These are phyloP conservation scores for Cylindrotheca fusiformis DNA, from an alignment of 108 stramenopile genomes.

Conservation along the genomic window DNA sequence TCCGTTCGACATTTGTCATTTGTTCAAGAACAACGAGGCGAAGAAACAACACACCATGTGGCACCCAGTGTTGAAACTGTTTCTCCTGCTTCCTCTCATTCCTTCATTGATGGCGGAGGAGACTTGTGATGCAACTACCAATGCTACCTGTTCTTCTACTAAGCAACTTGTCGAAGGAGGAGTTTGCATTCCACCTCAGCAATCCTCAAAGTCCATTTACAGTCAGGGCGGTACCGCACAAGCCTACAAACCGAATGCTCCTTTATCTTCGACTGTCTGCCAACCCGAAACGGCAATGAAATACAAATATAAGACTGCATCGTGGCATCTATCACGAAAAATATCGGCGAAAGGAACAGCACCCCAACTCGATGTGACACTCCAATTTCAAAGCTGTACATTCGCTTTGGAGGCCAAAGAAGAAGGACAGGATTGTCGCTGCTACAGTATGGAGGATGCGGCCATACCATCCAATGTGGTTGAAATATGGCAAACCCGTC, in stretches of 20 bases:
- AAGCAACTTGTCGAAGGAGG: no score
- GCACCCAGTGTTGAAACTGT: no score
- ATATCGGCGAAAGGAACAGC: constrained; percentile 22
- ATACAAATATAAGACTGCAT: constrained; percentile 29
- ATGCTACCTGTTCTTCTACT: no score
- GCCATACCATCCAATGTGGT: constrained; percentile 12
- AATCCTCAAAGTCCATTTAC: constrained; percentile 11
- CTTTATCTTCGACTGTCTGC: constrained; percentile 29
- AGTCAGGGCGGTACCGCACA: constrained; percentile 50
- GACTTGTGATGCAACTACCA: no score
- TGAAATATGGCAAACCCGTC: constrained; percentile 69
- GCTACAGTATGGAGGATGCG: constrained; percentile 8
- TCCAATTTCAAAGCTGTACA: constrained; percentile 20
- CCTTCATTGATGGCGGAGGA: no score
- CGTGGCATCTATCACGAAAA: constrained; percentile 39
- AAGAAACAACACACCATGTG: no score
- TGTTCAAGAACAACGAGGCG: no score
- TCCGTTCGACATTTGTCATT: no score
- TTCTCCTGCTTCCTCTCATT: no score
- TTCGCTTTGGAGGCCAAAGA: not conserved
- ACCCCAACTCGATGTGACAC: constrained; percentile 19
- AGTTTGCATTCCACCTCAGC: not conserved
- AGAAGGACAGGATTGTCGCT: constrained; percentile 20
- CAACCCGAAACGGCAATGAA: not conserved
- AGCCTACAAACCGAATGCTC: constrained; percentile 60